Evolutionary conservation across 768 basidiomycete species (phyloP), one percentile per base, ranked within the genome.

Genomic region (Holtermannia corniformis): DNA sequence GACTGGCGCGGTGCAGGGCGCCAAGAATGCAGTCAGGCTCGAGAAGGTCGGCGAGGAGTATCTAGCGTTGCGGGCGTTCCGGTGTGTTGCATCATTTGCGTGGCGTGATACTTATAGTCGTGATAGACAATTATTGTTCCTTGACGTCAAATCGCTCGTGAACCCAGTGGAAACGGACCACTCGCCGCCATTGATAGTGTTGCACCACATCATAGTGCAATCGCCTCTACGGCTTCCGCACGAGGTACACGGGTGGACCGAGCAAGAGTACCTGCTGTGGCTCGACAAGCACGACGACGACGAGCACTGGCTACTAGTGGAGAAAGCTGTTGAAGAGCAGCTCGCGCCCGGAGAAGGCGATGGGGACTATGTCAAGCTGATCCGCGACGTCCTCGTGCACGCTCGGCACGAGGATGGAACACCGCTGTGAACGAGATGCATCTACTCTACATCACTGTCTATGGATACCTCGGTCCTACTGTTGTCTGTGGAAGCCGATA

Each of bases 241-340:
- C 68, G 78, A 80, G 46, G 71, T 90, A 51, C 90, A 96, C 65
- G 85, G 86, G 0, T 97, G 95, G 93, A 85, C 87, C 52, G 90
- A 96, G 67, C 79, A 85, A 3, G 95, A 97, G 75, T 99, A 99
- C 71, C 87, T 95, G 46, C 81, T 87, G 42, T 99, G 92, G 91
- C 78, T 97, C 12, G 85, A 88, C 54, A 92, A 95, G 67, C 95
- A 96, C 64, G 76, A 81, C 1, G 81, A 84, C 55, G 79, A 78
- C 54, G 93, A 96, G 67, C 80, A 85, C 5, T 81, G 82, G 79
- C 80, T 80, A 13, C 77, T 97, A 43, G 75, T 99, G 11, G 86
- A 91, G 49, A 79, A 84, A 14, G 85, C 86, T 0, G 73, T 96
- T 16, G 66, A 78, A 3, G 64, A 63, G 26, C 70, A 72, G 45